Evolutionary conservation across 306 rosid genomes (phyloP).

Genomic region (Lathyrus sativus): DNA sequence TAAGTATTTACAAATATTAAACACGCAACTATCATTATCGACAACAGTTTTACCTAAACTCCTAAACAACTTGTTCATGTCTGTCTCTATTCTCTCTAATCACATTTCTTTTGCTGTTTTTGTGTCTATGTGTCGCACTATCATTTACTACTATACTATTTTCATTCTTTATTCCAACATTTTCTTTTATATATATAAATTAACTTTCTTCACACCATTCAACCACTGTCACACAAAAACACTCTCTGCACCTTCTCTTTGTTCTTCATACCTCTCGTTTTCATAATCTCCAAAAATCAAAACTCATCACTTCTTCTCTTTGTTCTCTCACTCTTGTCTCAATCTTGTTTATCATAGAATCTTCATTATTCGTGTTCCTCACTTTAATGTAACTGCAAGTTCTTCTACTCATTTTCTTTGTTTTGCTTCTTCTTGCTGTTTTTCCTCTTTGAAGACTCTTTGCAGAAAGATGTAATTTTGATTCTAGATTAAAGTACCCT

Average conservation of each 20-base stretch:
- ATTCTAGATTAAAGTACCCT: conserved; percentile 36
- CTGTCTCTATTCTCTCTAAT: background rate
- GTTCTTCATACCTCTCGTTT: conserved; percentile 13
- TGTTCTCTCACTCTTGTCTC: conserved; percentile 34
- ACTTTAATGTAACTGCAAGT: conserved; percentile 61
- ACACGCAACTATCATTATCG: conserved; percentile 44
- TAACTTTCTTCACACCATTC: conserved; percentile 49
- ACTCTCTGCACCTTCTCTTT: conserved; percentile 35
- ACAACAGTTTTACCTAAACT: conserved; percentile 24
- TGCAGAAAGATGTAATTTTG: conserved; percentile 65
- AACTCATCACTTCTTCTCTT: conserved; percentile 36
- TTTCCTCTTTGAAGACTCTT: conserved; percentile 1
- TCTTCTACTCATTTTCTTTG: conserved; percentile 1
- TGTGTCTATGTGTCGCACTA: conserved; percentile 9
- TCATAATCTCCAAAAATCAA: conserved; percentile 18
- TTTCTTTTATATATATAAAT: conserved; percentile 21
- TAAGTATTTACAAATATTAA: background rate
- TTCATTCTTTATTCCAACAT: conserved; percentile 5
- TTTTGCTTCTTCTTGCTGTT: conserved; percentile 27
- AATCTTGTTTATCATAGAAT: conserved; percentile 30
- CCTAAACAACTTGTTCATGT: conserved; percentile 34
- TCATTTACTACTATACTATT: background rate
- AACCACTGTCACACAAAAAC: conserved; percentile 46
- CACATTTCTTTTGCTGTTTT: conserved; percentile 1
- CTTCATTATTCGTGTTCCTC: conserved; percentile 24